Evolutionary conservation across 371 early-diverging fungal genomes (phyloP).

Genomic region (Lichtheimia ramosa): DNA sequence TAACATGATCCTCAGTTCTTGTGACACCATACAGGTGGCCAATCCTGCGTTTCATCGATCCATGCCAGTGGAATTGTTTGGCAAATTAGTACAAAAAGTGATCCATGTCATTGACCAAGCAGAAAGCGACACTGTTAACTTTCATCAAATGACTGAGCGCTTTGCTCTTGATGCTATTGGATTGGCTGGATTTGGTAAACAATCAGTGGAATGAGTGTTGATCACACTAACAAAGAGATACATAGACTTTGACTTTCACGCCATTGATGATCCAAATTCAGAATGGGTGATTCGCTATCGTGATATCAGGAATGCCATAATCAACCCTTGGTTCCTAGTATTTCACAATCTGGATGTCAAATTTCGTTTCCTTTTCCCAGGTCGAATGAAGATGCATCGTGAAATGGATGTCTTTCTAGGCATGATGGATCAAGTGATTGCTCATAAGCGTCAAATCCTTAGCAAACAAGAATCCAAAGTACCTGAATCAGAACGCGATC

Average conservation of each 20-base stretch:
- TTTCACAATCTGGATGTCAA: conserved; percentile 21
- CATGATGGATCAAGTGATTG: conserved; percentile 38
- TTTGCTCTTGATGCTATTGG: conserved; percentile 43
- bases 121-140: not conserved
- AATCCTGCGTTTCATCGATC: conserved; percentile 47
- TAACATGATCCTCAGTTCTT: not conserved
- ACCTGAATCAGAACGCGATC: conserved; percentile 25
- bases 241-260: conserved; percentile 18
- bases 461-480: not conserved
- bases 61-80: conserved; percentile 41
- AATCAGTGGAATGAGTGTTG: no score
- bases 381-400: conserved; percentile 27
- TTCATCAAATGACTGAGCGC: conserved; percentile 6
- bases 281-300: conserved; percentile 18
- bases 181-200: conserved; percentile 24
- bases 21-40: conserved; percentile 16
- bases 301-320: conserved; percentile 17
- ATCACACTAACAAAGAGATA: no score
- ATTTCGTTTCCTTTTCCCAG: conserved; percentile 15
- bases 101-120: conserved; percentile 15
- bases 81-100: conserved; percentile 13
- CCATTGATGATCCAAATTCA: conserved; percentile 13
- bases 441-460: conserved; percentile 17
- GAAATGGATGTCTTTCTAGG: conserved; percentile 28
- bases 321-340: conserved; percentile 15